Evolutionary conservation across 345 rosid species (phyloP), one percentile per base, ranked within the genome.

Genomic region (Ceriops decandra): DNA sequence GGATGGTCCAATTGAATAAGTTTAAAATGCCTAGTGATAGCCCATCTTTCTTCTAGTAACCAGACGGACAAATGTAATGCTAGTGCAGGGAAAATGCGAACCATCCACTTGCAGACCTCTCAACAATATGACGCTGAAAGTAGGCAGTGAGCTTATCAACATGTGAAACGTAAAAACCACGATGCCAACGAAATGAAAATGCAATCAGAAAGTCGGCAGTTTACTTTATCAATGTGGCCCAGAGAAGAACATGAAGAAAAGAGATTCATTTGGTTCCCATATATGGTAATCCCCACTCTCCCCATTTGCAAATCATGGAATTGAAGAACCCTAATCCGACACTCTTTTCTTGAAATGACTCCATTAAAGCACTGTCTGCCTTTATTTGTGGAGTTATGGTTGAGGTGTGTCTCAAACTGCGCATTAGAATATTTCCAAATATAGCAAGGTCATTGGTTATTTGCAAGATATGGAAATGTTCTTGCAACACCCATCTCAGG

Each of bases 291-390:
- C 67, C 72, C 64, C 72, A 64, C 36, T 70, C 59, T 65, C 13
- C 33, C 19, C 31, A 10, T 24, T 66, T 68, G 19, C 80, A 54
- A 62, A 57, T 52, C 62, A 19, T 63, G 19, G 72, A 38, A 74
- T 47, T 28, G 61, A 62, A 62, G 72, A 62, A 16, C 66, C 5
- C 58, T 52, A 57, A 54, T 3, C 32, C 32, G 52, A 62, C 46
- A 69, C 72, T 69, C 75, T 79, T 74, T 72, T 49, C 28, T 26
- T 71, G 82, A 82, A 75, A 69, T 70, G 82, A 79, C 78, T 13
- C 47, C 69, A 42, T 11, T 17, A 70, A 63, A 62, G 73, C 79
- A 82, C 72, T 75, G 32, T 20, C 42, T 59, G 19, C 27, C 52
- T 68, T 53, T 57, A 21, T 53, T 35, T 26, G 42, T 61, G 57